Conservation (phyloP, 352 stramenopile species). For the Phytophthora citrophthora region DNA sequence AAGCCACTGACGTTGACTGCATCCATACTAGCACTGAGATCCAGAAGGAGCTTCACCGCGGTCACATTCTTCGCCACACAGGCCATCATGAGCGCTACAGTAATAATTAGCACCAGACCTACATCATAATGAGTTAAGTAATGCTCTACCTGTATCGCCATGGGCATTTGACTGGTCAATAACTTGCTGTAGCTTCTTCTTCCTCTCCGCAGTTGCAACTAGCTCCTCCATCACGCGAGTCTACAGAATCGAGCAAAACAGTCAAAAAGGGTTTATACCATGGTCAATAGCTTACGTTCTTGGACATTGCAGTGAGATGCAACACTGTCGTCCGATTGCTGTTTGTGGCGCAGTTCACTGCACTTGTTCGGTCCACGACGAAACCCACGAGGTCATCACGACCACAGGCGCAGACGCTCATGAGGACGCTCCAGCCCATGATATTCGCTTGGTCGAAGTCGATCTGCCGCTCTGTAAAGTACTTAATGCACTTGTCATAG, state of each 20-base stretch:
- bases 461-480: slow-evolving; percentile 61
- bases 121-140: background rate
- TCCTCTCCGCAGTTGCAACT: slow-evolving; percentile 47
- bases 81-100: slow-evolving; percentile 85
- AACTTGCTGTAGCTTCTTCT: slow-evolving; percentile 53
- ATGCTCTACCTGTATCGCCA: slow-evolving; percentile 70
- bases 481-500: slow-evolving; percentile 57
- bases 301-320: slow-evolving; percentile 79
- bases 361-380: slow-evolving; percentile 62
- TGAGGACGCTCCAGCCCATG: slow-evolving; percentile 81
- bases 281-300: slow-evolving; percentile 45
- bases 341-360: slow-evolving; percentile 59
- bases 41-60: slow-evolving; percentile 51
- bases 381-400: slow-evolving; percentile 66
- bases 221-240: slow-evolving; percentile 65
- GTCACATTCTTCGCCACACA: slow-evolving; percentile 78
- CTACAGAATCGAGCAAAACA: slow-evolving; percentile 28
- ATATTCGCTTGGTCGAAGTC: slow-evolving; percentile 66
- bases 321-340: slow-evolving; percentile 78
- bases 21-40: slow-evolving; percentile 47
- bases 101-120: background rate
- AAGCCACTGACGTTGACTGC: slow-evolving; percentile 60
- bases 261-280: background rate
- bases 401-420: slow-evolving; percentile 82
- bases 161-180: slow-evolving; percentile 71